Evolutionary conservation across 2,329 filamentous ascomycete genomes (phyloP).

Genomic region (Metarhizium album): DNA sequence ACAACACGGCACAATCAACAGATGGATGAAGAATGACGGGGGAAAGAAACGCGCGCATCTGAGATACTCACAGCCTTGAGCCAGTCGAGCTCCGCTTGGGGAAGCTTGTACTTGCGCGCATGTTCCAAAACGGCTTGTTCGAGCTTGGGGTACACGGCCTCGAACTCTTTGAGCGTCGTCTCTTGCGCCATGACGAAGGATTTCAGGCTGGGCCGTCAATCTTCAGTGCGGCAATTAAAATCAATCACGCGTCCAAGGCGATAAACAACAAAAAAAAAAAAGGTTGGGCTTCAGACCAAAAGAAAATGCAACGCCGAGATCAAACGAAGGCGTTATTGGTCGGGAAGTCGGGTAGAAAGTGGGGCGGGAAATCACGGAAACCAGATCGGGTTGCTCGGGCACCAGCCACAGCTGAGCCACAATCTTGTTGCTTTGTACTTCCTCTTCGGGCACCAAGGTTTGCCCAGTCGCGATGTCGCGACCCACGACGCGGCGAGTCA

Average conservation of each 20-base stretch:
- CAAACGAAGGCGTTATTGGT: too few relatives aligned
- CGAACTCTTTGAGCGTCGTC: constrained; percentile 75
- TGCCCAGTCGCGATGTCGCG: not conserved
- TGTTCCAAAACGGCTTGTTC: constrained; percentile 71
- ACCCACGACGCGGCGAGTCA: too few relatives aligned
- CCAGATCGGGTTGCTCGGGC: not conserved
- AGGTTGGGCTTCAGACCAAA: not conserved
- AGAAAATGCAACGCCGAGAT: too few relatives aligned
- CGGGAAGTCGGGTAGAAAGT: not conserved
- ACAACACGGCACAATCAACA: too few relatives aligned
- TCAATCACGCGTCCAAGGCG: not conserved
- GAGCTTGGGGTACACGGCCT: constrained; percentile 79
- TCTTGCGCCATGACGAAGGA: constrained; percentile 49
- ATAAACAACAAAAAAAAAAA: not conserved
- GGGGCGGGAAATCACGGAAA: not conserved
- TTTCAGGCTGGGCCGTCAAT: too few relatives aligned
- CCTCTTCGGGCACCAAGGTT: not conserved
- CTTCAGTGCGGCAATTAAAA: too few relatives aligned
- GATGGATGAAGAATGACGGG: not conserved
- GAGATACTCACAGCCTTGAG: constrained; percentile 56
- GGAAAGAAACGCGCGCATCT: not conserved
- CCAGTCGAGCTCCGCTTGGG: constrained; percentile 73
- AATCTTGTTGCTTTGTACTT: not conserved
- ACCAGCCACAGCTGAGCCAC: not conserved
- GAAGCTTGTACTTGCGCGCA: constrained; percentile 72